Percentiles rank a stretch among this genome's conserved stretches.
Evolutionary conservation across 768 basidiomycete genomes (phyloP).

Genomic region (Trametes villosa): DNA sequence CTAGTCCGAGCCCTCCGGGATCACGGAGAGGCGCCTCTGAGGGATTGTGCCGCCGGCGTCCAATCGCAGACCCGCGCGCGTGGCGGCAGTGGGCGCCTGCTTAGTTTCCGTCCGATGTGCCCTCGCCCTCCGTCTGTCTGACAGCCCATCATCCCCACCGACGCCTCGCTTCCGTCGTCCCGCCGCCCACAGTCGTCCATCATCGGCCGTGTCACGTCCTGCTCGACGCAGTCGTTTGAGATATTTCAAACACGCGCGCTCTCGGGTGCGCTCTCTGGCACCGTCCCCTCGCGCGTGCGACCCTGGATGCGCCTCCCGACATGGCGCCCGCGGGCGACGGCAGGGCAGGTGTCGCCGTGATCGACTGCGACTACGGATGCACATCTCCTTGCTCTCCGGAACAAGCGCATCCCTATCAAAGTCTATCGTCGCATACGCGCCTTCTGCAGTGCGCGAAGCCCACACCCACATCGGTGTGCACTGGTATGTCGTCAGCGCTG

Average conservation of each 20-base stretch:
- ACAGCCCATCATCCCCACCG: neutral
- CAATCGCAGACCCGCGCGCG: neutral
- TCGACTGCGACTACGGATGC: slow-evolving; percentile 8
- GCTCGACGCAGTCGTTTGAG: neutral
- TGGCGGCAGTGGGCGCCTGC: neutral
- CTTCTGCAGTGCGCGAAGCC: slow-evolving; percentile 12
- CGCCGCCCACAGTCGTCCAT: neutral
- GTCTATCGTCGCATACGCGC: neutral
- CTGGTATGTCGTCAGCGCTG: slow-evolving; percentile 24
- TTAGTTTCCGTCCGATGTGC: slow-evolving; percentile 17
- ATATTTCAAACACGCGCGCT: neutral
- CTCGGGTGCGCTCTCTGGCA: too few relatives aligned
- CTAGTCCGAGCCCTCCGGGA: slow-evolving; percentile 6
- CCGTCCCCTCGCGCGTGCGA: neutral
- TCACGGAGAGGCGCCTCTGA: slow-evolving; percentile 17
- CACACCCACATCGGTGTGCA: slow-evolving; percentile 5
- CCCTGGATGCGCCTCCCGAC: neutral
- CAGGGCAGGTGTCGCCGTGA: slow-evolving; percentile 4
- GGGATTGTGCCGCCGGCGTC: slow-evolving; percentile 19
- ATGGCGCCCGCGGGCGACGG: neutral
- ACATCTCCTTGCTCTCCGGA: slow-evolving; percentile 23
- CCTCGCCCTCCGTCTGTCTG: neutral
- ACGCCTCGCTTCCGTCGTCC: neutral
- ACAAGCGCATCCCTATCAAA: slow-evolving; percentile 10
- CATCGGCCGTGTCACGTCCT: neutral